Evolutionary conservation across 208 protist species (phyloP).

Genomic region (Acanthamoeba royreba): DNA sequence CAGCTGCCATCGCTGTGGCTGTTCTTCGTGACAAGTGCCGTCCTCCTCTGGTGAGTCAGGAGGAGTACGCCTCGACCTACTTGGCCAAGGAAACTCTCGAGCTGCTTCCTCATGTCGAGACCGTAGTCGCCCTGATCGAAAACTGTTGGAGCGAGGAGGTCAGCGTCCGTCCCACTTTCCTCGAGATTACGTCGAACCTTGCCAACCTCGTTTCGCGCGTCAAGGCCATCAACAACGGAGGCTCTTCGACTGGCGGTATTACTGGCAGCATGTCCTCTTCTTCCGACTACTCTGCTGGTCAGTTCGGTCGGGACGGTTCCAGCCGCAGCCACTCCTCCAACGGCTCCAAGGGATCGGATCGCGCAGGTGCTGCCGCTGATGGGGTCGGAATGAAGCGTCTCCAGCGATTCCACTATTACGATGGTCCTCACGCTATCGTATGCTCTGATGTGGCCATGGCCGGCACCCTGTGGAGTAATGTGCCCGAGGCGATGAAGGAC

Average conservation of each 20-base stretch:
- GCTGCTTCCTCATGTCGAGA: not conserved
- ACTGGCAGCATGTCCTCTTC: not conserved
- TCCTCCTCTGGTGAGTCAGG: not conserved
- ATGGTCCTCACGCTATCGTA: not conserved
- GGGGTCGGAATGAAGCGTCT: not conserved
- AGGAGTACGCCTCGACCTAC: not conserved
- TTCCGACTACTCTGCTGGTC: not conserved
- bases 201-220: not conserved
- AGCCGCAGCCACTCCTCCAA: not conserved
- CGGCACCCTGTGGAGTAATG: not conserved
- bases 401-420: not conserved
- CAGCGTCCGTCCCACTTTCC: not conserved
- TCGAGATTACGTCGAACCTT: not conserved
- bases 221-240: not conserved
- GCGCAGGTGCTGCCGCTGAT: not conserved
- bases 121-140: not conserved
- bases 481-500: not conserved
- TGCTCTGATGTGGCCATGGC: not conserved
- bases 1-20: not conserved
- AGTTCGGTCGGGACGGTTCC: not conserved
- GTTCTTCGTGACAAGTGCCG: slow-evolving; percentile 5
- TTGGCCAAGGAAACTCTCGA: not conserved
- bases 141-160: not conserved
- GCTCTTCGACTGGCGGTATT: not conserved
- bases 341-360: not conserved